Percentiles rank a stretch among this genome's conserved stretches.
These are phyloP conservation scores for Vitellaria paradoxa DNA, from an alignment of 179 eudicot species.

Conservation along the genomic window DNA sequence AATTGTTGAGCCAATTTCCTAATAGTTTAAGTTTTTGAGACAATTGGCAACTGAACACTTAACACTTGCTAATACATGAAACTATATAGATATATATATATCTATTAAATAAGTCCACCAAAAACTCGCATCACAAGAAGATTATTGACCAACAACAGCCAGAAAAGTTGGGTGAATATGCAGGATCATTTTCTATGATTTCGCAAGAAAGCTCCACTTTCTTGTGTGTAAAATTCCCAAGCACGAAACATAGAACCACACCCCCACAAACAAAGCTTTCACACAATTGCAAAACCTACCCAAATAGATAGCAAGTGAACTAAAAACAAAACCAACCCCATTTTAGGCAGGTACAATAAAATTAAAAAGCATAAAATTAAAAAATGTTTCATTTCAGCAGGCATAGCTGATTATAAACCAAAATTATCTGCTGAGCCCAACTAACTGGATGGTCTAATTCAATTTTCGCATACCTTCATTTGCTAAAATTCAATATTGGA, in stretches of 20 bases:
- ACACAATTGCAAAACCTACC: too few relatives aligned
- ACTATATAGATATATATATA: too few relatives aligned
- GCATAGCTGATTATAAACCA: too few relatives aligned
- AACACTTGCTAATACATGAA: too few relatives aligned
- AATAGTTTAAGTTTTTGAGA: too few relatives aligned
- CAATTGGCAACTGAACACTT: too few relatives aligned
- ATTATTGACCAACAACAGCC: background rate
- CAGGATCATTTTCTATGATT: background rate
- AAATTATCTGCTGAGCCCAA: background rate
- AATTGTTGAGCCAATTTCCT: too few relatives aligned
- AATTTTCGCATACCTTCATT: background rate
- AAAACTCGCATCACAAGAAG: background rate
- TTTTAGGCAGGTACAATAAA: background rate
- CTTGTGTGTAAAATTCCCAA: background rate
- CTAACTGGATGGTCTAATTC: background rate
- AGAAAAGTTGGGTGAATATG: background rate
- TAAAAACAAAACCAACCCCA: too few relatives aligned
- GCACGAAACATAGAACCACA: background rate
- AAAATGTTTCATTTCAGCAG: background rate
- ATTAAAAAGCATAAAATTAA: background rate
- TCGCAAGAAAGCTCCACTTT: background rate
- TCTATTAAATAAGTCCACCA: background rate
- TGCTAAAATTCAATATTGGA: background rate
- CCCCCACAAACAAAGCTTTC: constrained; percentile 1
- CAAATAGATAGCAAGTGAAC: too few relatives aligned